phyloP scores from a whole-genome alignment of 495 filamentous ascomycete genomes.

The Trichoderma gamsii region DNA sequence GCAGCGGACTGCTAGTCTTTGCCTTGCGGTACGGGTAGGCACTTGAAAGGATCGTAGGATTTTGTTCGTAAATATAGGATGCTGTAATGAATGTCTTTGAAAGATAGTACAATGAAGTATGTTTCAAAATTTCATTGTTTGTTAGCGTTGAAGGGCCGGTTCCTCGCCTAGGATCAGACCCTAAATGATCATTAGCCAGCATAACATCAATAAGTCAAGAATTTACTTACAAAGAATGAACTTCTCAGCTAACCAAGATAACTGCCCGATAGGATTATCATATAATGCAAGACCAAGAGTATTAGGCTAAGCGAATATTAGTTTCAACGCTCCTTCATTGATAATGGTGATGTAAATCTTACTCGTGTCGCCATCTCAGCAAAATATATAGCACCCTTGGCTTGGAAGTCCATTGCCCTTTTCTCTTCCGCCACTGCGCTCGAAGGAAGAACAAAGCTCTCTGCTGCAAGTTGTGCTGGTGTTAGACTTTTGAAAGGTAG shows the following conservation, averaged over 20 bases:
- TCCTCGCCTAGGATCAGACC: slow-evolving; percentile 20
- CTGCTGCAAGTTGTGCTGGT: no score
- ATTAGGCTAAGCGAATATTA: slow-evolving; percentile 22
- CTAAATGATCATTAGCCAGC: neutral
- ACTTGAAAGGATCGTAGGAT: slow-evolving; percentile 16
- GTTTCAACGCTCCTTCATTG: no score
- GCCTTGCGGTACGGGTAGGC: neutral
- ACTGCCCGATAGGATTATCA: slow-evolving; percentile 34
- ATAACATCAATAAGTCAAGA: neutral
- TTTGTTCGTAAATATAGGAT: slow-evolving; percentile 21
- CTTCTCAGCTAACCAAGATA: slow-evolving; percentile 37
- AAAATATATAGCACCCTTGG: no score
- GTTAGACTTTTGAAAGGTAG: no score
- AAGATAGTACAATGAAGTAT: slow-evolving; percentile 30
- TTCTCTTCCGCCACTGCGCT: no score
- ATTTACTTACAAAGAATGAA: slow-evolving; percentile 22
- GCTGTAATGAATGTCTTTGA: slow-evolving; percentile 22
- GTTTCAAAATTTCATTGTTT: slow-evolving; percentile 24
- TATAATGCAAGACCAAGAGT: slow-evolving; percentile 33
- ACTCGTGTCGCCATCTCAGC: no score
- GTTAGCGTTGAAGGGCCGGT: slow-evolving; percentile 18
- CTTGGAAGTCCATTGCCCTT: no score
- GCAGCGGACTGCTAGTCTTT: slow-evolving; percentile 18
- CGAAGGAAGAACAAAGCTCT: no score
- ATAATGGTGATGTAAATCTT: no score